Base-by-base conservation (phyloP, 768 basidiomycete genomes). In the Tubosaeta sp. region DNA sequence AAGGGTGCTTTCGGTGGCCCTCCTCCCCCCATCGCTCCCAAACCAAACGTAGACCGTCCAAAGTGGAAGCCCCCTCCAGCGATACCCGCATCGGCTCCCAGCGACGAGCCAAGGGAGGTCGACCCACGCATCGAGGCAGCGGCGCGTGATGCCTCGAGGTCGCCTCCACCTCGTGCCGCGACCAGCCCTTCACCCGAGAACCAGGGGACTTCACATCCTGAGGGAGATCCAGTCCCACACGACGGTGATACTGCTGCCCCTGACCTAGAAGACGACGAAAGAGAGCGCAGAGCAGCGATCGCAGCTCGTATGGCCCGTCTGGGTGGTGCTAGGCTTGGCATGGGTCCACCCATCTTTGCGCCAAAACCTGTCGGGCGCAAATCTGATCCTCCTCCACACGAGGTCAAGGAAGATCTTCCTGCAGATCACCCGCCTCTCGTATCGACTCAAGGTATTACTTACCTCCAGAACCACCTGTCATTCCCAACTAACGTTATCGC, bases 241-340 rank as follows among this genome's bases (percentile, higher is more conserved):
- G 59, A 64, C 19, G 59, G 47, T 25, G 61, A 54, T 48, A 47
- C 59, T 34, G 65, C 55, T 1, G 71, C 71, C 45, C 57, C 57
- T 25, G 83, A 83, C 60, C 77, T 80, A 1, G 84, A 85, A 62
- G 71, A 73, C 19, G 85, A 88, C 57, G 87, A 89, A 60, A 75
- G 85, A 49, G 85, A 89, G 62, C 80, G 87, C 43, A 81, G 94
- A 39, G 88, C 91, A 5, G 85, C 89, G 11, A 85, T 97, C 63
- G 91, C 93, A 31, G 92, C 92, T 22, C 80, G 93, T 43, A 92
- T 98, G 91, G 93, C 92, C 38, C 86, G 87, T 54, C 77, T 97
- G 16, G 95, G 95, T 27, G 95, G 92, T 44, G 82, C 90, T 13
- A 75, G 85, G 50, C 74, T 92, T 22, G 90, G 89, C 5, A 88